phyloP scores from a whole-genome alignment of 805 yeast species.

The Sugiyamaella smithiae region DNA sequence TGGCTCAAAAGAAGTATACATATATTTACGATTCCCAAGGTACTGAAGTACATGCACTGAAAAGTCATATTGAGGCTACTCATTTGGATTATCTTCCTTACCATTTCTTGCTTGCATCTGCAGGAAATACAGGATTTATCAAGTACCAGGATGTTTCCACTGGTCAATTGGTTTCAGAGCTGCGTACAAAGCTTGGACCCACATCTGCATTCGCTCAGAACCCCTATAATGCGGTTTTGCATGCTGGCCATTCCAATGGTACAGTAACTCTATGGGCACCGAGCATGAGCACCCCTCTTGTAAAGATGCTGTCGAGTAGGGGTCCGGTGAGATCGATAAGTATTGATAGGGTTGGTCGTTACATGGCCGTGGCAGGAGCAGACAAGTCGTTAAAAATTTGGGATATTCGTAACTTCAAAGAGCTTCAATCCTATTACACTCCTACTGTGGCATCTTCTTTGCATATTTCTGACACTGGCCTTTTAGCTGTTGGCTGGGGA shows the following conservation, averaged over 20 bases:
- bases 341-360: conserved; percentile 84
- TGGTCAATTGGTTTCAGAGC: conserved; percentile 79
- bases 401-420: conserved; percentile 86
- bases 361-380: conserved; percentile 91
- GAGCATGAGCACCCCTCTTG: conserved; percentile 78
- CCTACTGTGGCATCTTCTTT: conserved; percentile 86
- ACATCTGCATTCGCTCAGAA: conserved; percentile 84
- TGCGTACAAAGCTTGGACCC: conserved; percentile 86
- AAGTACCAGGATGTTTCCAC: conserved; percentile 96
- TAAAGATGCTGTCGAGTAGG: conserved; percentile 70
- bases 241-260: conserved; percentile 91
- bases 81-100: conserved; percentile 86
- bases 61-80: conserved; percentile 84
- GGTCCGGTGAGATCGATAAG: conserved; percentile 89
- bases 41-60: conserved; percentile 84
- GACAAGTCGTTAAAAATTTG: conserved; percentile 84
- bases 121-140: conserved; percentile 85
- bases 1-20: conserved; percentile 92
- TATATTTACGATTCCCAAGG: conserved; percentile 91
- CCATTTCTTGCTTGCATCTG: conserved; percentile 81
- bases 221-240: conserved; percentile 94
- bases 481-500: conserved; percentile 90
- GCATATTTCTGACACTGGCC: conserved; percentile 81
- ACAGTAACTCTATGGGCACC: conserved; percentile 95
- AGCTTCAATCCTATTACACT: conserved; percentile 56